Base-by-base conservation (phyloP, 192 early-diverging fungal genomes). In the Backusella psychrophila region DNA sequence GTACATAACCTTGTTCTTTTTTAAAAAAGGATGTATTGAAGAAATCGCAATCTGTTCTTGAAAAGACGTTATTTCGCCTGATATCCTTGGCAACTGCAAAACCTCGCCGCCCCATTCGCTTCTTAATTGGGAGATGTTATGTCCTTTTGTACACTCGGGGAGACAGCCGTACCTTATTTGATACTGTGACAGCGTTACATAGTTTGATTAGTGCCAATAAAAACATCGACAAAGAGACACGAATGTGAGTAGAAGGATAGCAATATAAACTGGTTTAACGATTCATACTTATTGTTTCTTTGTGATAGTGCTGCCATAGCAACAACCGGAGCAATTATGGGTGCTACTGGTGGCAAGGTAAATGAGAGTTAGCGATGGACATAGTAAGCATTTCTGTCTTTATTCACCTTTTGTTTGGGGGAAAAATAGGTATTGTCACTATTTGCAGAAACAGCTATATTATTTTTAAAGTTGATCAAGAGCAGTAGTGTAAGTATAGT, bases 311-410 rank as follows among this genome's bases (percentile, higher is more conserved):
- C 94, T 2, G 90, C 94, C 0, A 87, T 97, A 17, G 81, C 89
- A 68, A 90, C 90, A 42, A 87, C 94, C 6, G 96, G 97, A 1
- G 86, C 86, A 26, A 82, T 98, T 29, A 92, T 95, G 77, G 93
- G 94, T 70, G 85, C 89, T 1, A 79, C 94, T 9, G 93, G 94
- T 17, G 81, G 83, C 77, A 94, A 94, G 82, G 91, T 93, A 42
- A 15, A 80, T 3, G 33, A 33, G 33, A 33, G 33, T 33, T 33
- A 33, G 33, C 33, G 33, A 33, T 70, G 4, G 53, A 39, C 3
- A 21, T 52, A 15, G 21, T 8, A 56, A 21, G 21, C 8, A 9
- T 21, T 56, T 56, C 9, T 23, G 21, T n/a, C 21, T 56, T 23
- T 56, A 56, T 21, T 56, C 53, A 56, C n/a, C n/a, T 21, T 33